Base-by-base conservation (phyloP, 768 basidiomycete species). In the Phanerochaete carnosa region DNA sequence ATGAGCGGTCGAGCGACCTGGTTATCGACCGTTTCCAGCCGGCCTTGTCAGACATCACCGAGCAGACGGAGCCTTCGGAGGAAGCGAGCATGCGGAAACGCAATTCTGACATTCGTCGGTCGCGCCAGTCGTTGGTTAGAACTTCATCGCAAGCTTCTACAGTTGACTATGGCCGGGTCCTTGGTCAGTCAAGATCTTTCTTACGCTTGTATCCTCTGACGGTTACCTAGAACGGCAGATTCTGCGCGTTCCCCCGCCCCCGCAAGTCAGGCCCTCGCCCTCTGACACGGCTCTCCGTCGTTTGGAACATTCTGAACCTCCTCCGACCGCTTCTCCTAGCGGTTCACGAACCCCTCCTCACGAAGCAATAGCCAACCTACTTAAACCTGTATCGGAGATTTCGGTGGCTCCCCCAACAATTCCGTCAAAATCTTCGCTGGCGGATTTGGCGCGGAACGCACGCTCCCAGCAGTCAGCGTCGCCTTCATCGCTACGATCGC, bases 241-340 rank as follows among this genome's bases (percentile, higher is more conserved):
- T 49, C 60, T n/a, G 45, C 57, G 37, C 80, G 87, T 70, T 86
- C 87, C 29, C 85, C 39, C 39, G 19, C 39, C 39, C 19, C 62
- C 74, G 72, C 12, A 85, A 86, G 39, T 58, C 79, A 37, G 81
- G 23, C 81, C 84, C 22, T 90, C 89, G 13, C 89, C 88, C 43
- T 84, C 89, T 25, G 76, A 74, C 1, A 90, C 89, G 23, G 89
- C 89, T 19, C 66, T 88, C n/a, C 77, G 81, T 37, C 76, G 82
- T 30, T 75, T 89, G 32, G 85, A 88, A 13, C 76, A 75, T 33
- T 82, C 82, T 54, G 85, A 88, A 63, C 77, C 79, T 55, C 77
- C 83, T 7, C 85, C 85, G 60, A 77, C 81, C 2, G 78, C 82
- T 3, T 85, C 86, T 62, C 77, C 81, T 5, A 78, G 78, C 28